Conservation (phyloP, 257 asterid genomes). For the Coffea eugenioides region DNA sequence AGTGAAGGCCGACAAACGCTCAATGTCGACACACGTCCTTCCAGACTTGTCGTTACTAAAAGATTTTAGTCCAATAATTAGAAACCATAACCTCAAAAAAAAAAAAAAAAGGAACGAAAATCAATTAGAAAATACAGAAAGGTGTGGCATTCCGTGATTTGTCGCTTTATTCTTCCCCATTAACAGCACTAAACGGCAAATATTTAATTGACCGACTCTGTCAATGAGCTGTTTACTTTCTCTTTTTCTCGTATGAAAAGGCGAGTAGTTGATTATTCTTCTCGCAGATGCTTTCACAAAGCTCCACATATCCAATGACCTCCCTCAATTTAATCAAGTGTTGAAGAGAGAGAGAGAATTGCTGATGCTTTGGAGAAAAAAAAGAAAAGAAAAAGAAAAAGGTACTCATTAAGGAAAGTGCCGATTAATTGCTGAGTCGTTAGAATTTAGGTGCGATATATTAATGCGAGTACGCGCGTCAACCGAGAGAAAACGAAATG, state of each 20-base stretch:
- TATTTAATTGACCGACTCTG: background rate
- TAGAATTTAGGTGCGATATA: background rate
- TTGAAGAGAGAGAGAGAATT: background rate
- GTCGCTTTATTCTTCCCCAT: too few species aligned
- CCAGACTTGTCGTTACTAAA: too few species aligned
- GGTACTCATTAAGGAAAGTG: background rate
- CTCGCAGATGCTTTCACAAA: background rate
- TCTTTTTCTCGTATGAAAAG: constrained; percentile 1
- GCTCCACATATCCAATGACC: background rate
- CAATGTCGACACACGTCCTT: too few species aligned
- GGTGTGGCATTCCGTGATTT: too few species aligned
- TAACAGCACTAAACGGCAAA: background rate
- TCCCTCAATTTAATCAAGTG: background rate
- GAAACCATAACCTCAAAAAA: too few species aligned
- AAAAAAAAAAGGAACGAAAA: too few species aligned
- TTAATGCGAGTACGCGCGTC: background rate
- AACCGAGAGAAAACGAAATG: background rate
- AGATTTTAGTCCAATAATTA: too few species aligned
- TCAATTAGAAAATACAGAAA: too few species aligned
- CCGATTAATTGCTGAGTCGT: background rate
- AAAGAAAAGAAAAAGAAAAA: too few species aligned
- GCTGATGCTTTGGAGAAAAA: background rate
- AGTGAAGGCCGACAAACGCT: too few species aligned
- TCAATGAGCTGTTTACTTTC: background rate
- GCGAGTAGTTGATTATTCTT: background rate